phyloP scores from a whole-genome alignment of 1,139 yeast species.

The Saccharomyces hybrid region DNA sequence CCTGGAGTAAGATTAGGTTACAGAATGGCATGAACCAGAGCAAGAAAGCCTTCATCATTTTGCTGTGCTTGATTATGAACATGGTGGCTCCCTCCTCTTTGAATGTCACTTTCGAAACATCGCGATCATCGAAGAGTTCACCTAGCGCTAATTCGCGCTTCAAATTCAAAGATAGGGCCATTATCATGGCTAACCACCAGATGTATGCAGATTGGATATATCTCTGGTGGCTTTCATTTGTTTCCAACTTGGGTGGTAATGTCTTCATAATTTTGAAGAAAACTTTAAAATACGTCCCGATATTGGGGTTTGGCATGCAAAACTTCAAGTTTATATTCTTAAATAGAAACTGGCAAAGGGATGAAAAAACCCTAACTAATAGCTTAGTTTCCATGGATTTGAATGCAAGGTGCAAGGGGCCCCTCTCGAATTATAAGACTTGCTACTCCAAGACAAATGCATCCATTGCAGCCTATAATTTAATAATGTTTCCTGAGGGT shows the following conservation, averaged over 20 bases:
- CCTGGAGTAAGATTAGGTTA: background rate
- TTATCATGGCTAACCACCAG: constrained; percentile 59
- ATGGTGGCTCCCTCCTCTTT: constrained; percentile 22
- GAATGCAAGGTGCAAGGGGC: background rate
- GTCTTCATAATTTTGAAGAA: constrained; percentile 67
- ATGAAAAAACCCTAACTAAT: constrained; percentile 34
- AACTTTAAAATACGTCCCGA: constrained; percentile 62
- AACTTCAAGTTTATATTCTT: constrained; percentile 69
- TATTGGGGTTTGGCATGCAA: constrained; percentile 80
- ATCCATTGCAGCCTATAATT: background rate
- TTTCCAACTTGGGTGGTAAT: constrained; percentile 56
- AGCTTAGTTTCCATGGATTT: background rate
- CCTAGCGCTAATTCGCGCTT: constrained; percentile 15
- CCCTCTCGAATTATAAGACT: background rate
- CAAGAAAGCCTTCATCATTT: constrained; percentile 22
- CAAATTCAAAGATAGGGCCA: background rate
- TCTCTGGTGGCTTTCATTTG: constrained; percentile 75
- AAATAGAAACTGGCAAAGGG: constrained; percentile 68
- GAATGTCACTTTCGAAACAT: constrained; percentile 18
- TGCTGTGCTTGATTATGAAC: constrained; percentile 19
- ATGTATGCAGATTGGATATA: constrained; percentile 88
- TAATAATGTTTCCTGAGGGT: constrained; percentile 84
- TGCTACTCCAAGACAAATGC: background rate
- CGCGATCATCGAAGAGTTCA: background rate
- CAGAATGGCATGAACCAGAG: constrained; percentile 18